Evolutionary conservation across 352 stramenopile genomes (phyloP), one percentile per base, ranked within the genome.

Genomic region (Phytopythium vexans): DNA sequence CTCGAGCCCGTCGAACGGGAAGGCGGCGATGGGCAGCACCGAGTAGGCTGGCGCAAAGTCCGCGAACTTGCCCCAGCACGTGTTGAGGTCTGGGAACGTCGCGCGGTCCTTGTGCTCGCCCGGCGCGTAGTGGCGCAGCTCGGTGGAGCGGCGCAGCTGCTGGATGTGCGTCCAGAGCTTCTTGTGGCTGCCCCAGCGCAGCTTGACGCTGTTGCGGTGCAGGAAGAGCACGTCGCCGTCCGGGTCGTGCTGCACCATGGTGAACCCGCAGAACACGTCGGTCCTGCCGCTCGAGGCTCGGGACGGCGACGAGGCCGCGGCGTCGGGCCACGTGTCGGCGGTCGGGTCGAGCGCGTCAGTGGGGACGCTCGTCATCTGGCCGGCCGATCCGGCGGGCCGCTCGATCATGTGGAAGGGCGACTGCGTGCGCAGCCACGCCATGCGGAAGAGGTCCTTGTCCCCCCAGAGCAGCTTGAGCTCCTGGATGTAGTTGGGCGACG

Each of bases 391-490:
- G 3, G 77, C 73, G 4, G 79, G 77, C 8, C 56, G 60, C 16
- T 61, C 8, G 41, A 92, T 82, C 64, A 89, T 85, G 62, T 86
- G 64, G 53, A 88, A 89, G 27, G 51, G 58, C n/a, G 64, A 86
- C n/a, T 85, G 76, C 1, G 77, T 76, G 52, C 84, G 87, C 51
- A 85, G 66, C 82, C 82, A 92, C 32, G 77, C 82, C 9, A 93
- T 75, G 21, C 83, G 78, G 57, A 91, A 93, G 8, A 92, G 63
- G 49, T 92, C 82, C 53, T 93, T 91, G 55, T 93, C 83, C 1
- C 83, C 77, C 78, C 78, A 91, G 14, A 88, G 68, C 43, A 92
- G 64, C 8, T 70, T 52, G 40, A 91, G 67, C 8, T 66, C 50
- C 31, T 82, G 72, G 7, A 72, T 60, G 1, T 82, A 49, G 33